Base-by-base conservation (phyloP, 2,329 filamentous ascomycete species). In the Sordariomycetes sp. region DNA sequence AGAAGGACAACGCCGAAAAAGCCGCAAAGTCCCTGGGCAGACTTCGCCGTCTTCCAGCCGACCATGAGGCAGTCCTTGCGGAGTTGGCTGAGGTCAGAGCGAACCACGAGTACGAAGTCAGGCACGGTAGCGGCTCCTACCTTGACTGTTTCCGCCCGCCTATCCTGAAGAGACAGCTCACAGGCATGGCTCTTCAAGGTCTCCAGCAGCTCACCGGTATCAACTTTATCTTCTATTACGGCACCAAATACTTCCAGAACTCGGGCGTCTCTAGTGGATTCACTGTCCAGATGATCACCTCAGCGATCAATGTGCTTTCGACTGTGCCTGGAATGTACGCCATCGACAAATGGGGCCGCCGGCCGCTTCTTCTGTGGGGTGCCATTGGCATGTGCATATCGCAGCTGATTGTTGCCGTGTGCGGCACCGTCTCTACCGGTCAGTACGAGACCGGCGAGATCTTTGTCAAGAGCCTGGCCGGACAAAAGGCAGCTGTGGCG, bases 291-390 rank as follows among this genome's bases (percentile, higher is more conserved):
- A 59, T 61, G 55, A 59, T 61, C 30, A 61, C 57, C 4, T 57
- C 55, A 4, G 46, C 47, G 27, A 59, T 61, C 43, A 61, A 61
- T 34, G 57, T 61, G 17, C 43, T 33, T 10, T 59, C 55, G 1
- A 60, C 58, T 5, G 27, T 61, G 5, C 57, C 57, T 3, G 57
- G 57, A 21, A 47, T 61, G 38, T 57, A 52, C 40, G 52, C 54
- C 26, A 52, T 52, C 16, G 58, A 61, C 34, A 55, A 50, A 37
- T 61, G 51, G 49, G 66, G 66, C 11, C 62, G 66, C 6, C 62
- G 66, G 10, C 72, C 72, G 11, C 65, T 86, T 10, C 68, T 87
- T 18, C 64, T 87, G 48, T 62, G 70, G 40, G 82, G 82, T 36
- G 78, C 61, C 27, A 38, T 59, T 11, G 66, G 64, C 40, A 86